Base-by-base conservation (phyloP, 257 asterid genomes). In the Echium plantagineum region DNA sequence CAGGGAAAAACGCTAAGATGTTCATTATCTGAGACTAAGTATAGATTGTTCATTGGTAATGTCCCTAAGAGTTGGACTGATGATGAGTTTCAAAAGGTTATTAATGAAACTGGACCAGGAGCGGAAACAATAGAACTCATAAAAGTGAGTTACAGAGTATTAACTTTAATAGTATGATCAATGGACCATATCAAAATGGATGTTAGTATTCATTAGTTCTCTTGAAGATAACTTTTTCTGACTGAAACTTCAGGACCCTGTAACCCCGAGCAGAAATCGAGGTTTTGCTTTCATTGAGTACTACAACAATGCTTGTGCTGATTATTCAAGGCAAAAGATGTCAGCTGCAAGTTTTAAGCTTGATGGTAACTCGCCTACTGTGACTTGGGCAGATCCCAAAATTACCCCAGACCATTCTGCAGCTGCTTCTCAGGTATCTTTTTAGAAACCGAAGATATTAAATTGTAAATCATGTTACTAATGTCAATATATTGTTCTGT, bases 301-400 rank as follows among this genome's bases (percentile, higher is more conserved):
- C 75, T 85, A 83, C 83, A 87, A 90, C 79, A 85, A 87, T 77
- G 98, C 94, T 15, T 90, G 98, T 79, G 98, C 98, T 69, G 96
- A 90, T 69, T 87, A 81, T 75, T 83, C 96, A 22, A 75, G 89
- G 81, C 90, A 77, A 72, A 76, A 79, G 75, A 78, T 90, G 95
- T 62, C 84, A 59, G 70, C 71, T 67, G 77, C 72, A 18, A 76
- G 71, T 75, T 87, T 87, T 77, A 90, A 84, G 83, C 72, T 90
- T 60, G 94, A 87, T 56, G 91, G 94, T 21, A 81, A 85, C 69
- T 71, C 84, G 46, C 98, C 95, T 47, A 87, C 96, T 22, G 91
- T 87, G 64, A 85, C 94, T 58, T 90, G 98, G 98, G 96, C 96
- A 58, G 96, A 87, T 69, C 96, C 98, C 55, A 87, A 90, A 81